Conservation (phyloP, 2,329 filamentous ascomycete genomes). For the Elsinoe fawcettii region DNA sequence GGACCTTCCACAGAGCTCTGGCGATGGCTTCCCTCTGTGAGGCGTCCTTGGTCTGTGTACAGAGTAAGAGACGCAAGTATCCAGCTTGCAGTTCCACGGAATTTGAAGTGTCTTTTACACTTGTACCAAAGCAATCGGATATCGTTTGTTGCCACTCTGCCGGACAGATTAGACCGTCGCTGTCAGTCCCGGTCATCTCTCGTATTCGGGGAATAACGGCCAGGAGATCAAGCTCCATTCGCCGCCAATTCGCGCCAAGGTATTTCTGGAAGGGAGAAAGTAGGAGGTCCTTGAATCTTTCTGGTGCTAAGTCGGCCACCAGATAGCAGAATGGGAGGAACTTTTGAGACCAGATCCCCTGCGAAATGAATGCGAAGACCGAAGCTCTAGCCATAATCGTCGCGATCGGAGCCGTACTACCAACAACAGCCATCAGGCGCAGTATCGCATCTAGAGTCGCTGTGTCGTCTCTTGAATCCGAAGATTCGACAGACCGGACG, state of each 20-base stretch:
- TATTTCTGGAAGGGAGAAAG: constrained; percentile 80
- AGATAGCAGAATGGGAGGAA: constrained; percentile 83
- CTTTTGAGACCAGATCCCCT: constrained; percentile 57
- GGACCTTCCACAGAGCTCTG: neutral
- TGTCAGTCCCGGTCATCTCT: constrained; percentile 44
- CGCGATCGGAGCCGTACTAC: constrained; percentile 73
- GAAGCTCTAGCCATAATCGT: constrained; percentile 63
- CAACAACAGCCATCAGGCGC: constrained; percentile 51
- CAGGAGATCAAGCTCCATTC: constrained; percentile 61
- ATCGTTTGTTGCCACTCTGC: constrained; percentile 56
- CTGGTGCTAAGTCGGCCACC: constrained; percentile 63
- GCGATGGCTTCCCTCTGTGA: neutral
- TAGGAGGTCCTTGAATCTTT: constrained; percentile 71
- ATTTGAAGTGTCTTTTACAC: no score
- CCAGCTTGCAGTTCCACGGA: neutral
- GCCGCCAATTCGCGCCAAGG: constrained; percentile 63
- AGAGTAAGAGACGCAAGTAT: neutral
- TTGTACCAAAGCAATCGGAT: constrained; percentile 12
- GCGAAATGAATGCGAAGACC: constrained; percentile 56
- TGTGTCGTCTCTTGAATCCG: constrained; percentile 31
- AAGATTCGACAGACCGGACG: constrained; percentile 23
- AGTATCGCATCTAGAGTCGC: constrained; percentile 28
- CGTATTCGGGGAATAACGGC: constrained; percentile 58
- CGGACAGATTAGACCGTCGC: constrained; percentile 36
- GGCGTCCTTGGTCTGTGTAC: neutral